phyloP scores from a whole-genome alignment of 306 rosid species.

The Acacia confusa region DNA sequence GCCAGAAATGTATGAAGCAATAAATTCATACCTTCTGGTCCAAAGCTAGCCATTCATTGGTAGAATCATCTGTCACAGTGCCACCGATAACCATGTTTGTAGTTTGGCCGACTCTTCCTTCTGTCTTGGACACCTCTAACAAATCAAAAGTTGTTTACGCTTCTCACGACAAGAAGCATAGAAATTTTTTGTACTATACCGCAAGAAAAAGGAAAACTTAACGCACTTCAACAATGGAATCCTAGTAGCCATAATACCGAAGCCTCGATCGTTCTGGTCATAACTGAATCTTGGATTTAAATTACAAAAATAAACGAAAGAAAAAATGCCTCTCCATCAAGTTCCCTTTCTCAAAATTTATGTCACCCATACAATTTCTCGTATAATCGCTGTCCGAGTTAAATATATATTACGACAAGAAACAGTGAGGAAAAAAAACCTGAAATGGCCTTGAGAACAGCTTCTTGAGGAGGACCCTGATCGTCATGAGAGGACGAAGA shows the following conservation, averaged over 20 bases:
- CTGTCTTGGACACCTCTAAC: constrained; percentile 92
- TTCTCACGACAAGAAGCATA: not conserved
- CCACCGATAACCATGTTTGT: constrained; percentile 98
- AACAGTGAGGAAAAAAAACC: constrained; percentile 42
- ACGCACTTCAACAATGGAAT: not conserved
- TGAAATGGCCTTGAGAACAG: constrained; percentile 90
- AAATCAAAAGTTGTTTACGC: constrained; percentile 9
- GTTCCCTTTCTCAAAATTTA: not conserved
- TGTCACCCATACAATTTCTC: not conserved
- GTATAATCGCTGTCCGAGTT: not conserved
- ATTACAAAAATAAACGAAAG: not conserved
- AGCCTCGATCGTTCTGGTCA: not conserved
- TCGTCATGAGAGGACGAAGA: constrained; percentile 64
- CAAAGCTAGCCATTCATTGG: constrained; percentile 86
- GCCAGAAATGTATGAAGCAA: not conserved
- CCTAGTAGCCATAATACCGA: not conserved
- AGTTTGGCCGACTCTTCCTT: constrained; percentile 97
- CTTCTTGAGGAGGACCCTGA: constrained; percentile 94
- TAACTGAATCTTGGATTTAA: not conserved
- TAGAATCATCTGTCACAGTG: constrained; percentile 85
- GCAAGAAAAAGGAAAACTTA: not conserved
- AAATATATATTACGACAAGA: not conserved
- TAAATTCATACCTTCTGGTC: constrained; percentile 75
- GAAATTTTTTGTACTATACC: not conserved
- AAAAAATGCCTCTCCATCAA: not conserved